Base-by-base conservation (phyloP, 352 stramenopile species). In the Saprolegnia parasitica region DNA sequence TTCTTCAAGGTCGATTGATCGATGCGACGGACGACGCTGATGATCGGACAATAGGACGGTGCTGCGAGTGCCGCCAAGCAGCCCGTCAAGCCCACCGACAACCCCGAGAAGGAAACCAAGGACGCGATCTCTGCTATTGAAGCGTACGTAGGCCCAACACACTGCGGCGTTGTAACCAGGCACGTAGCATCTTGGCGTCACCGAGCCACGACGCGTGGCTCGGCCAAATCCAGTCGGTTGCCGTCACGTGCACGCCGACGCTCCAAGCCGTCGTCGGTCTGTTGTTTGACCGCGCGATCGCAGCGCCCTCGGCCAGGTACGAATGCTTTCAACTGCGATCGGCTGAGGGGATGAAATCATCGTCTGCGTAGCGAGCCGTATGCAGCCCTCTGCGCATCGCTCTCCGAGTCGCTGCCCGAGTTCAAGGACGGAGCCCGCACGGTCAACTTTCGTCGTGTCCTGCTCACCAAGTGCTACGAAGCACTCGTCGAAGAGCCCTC, bases 341-440 rank as follows among this genome's bases (percentile, higher is more conserved):
- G n/a, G n/a, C n/a, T n/a, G n/a, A 24, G 21, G 3, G 2, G 16
- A 45, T 4, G 15, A 11, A 26, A 37, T 18, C 5, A 50, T 42
- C n/a, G 57, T 2, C 49, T 2, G 65, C 52, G 24, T 61, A 92
- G 84, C 47, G 76, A 89, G 16, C 76, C 74, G 37, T 93, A 86
- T 67, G 85, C 81, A 0, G 81, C 85, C 46, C 65, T 93, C 54
- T 91, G 76, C 55, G 71, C 78, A 5, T 77, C 77, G 4, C 83
- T 91, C 65, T 82, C 85, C 40, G 79, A 93, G 50, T 77, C 76
- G 5, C 89, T 80, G 6, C 85, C 85, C 5, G 82, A 91, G 60
- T 93, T 93, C 65, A 90, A 91, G 74, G 79, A 93, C 65, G 85
- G 85, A n/a, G 83, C 83, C 47, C 89, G 90, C 72, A 93, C 83